Conservation (phyloP, 202 grass and related monocot genomes). For the Schoenoplectus tabernaemontani region DNA sequence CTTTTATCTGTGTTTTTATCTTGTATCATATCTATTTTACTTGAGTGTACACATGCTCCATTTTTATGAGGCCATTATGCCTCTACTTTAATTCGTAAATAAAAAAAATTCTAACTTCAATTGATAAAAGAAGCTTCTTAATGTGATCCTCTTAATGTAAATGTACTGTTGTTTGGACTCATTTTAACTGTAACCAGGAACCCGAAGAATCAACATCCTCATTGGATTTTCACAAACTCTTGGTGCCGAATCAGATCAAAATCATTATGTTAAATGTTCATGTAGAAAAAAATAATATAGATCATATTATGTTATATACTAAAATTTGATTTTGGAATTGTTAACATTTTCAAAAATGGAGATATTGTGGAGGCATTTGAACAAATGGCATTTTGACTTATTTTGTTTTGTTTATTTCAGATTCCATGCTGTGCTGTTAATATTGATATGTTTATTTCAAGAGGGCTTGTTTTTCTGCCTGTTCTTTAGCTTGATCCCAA, state of each 20-base stretch:
- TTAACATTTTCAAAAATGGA: not conserved
- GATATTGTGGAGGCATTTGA: not conserved
- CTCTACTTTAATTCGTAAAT: not conserved
- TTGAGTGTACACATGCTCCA: not conserved
- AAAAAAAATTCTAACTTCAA: too few relatives aligned
- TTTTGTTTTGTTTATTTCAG: not conserved
- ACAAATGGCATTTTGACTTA: too few relatives aligned
- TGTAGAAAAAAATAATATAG: not conserved
- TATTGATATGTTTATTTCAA: not conserved
- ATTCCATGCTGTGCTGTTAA: not conserved
- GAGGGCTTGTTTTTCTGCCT: not conserved
- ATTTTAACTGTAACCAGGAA: not conserved
- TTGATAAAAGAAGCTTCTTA: not conserved
- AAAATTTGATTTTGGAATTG: not conserved
- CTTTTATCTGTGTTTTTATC: not conserved
- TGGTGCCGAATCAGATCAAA: too few relatives aligned
- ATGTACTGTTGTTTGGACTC: not conserved
- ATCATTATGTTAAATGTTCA: not conserved
- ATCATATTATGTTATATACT: not conserved
- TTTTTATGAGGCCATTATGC: too few relatives aligned
- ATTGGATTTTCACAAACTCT: not conserved
- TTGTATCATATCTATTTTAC: not conserved
- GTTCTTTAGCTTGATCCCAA: not conserved
- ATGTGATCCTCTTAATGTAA: not conserved
- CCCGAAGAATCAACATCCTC: not conserved